A percentile compares a stretch with the other conserved stretches of the same genome.
These are phyloP conservation scores for Botryosphaeria agaves DNA, from an alignment of 2,329 filamentous ascomycete genomes.

Conservation along the genomic window DNA sequence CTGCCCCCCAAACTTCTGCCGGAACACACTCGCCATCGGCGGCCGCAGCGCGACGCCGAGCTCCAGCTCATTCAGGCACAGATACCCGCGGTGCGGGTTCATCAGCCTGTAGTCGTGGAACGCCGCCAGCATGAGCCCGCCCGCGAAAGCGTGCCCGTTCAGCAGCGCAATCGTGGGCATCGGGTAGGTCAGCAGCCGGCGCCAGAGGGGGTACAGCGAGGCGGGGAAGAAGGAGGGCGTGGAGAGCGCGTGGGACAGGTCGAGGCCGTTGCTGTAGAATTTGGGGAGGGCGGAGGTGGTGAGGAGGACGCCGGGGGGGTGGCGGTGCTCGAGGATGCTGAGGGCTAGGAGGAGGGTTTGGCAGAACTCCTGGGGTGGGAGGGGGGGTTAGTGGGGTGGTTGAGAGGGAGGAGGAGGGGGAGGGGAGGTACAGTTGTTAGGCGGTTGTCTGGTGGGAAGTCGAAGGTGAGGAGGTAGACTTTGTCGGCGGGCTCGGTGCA, in stretches of 20 bases:
- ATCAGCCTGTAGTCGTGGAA: slow-evolving; percentile 72
- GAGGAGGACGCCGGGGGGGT: slow-evolving; percentile 55
- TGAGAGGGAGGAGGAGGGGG: background rate
- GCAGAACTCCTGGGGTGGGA: slow-evolving; percentile 33
- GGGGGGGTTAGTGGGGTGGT: background rate
- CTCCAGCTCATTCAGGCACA: slow-evolving; percentile 69
- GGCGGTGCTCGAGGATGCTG: slow-evolving; percentile 53
- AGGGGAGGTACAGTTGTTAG: slow-evolving; percentile 35
- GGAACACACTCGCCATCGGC: slow-evolving; percentile 59
- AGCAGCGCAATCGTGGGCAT: slow-evolving; percentile 70
- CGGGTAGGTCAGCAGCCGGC: slow-evolving; percentile 50
- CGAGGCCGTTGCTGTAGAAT: slow-evolving; percentile 74
- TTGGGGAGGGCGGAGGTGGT: slow-evolving; percentile 61
- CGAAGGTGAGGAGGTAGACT: slow-evolving; percentile 58
- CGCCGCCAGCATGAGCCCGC: slow-evolving; percentile 66
- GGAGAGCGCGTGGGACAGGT: slow-evolving; percentile 47
- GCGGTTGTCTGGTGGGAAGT: slow-evolving; percentile 58
- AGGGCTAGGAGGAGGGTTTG: slow-evolving; percentile 50
- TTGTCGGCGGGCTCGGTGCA: slow-evolving; percentile 41
- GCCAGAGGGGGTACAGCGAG: slow-evolving; percentile 47
- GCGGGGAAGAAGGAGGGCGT: slow-evolving; percentile 44
- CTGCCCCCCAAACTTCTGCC: slow-evolving; percentile 41
- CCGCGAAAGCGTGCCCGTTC: slow-evolving; percentile 69
- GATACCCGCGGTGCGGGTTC: slow-evolving; percentile 50
- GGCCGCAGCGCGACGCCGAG: slow-evolving; percentile 60